Evolutionary conservation across 495 filamentous ascomycete species (phyloP).

Genomic region (Staphylotrichum longicolle): DNA sequence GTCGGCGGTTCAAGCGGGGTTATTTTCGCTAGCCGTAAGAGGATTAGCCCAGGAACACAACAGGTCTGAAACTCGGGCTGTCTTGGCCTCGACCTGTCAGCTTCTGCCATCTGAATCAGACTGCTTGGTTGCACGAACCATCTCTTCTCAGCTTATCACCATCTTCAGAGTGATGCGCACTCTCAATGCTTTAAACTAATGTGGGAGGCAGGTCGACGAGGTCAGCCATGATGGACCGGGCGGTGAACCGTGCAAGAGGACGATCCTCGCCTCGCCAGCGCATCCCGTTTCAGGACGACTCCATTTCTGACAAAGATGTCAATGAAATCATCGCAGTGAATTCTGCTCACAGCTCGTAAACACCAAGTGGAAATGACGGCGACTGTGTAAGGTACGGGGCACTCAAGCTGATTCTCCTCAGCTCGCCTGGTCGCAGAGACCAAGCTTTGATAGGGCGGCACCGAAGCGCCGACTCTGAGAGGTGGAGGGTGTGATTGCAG

Average conservation of each 20-base stretch:
- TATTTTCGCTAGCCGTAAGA: not conserved
- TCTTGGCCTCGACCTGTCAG: constrained; percentile 17
- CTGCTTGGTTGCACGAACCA: too few relatives aligned
- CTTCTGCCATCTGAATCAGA: not conserved
- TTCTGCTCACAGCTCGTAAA: not conserved
- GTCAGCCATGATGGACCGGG: too few relatives aligned
- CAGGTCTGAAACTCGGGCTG: constrained; percentile 34
- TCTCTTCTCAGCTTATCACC: too few relatives aligned
- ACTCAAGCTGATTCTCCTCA: too few relatives aligned
- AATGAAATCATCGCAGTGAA: not conserved
- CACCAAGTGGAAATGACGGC: too few relatives aligned
- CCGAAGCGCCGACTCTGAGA: constrained; percentile 11
- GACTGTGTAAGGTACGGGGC: too few relatives aligned
- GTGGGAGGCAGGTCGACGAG: too few relatives aligned
- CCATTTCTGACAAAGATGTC: not conserved
- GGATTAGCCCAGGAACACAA: constrained; percentile 34
- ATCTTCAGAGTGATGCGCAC: too few relatives aligned
- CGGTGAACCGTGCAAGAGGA: too few relatives aligned
- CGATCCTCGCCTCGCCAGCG: too few relatives aligned
- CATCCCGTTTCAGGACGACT: constrained; percentile 6
- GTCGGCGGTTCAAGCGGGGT: not conserved
- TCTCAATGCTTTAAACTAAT: too few relatives aligned
- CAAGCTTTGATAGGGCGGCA: constrained; percentile 14
- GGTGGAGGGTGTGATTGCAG: too few relatives aligned
- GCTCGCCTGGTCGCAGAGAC: not conserved